phyloP scores from a whole-genome alignment of 2,329 filamentous ascomycete genomes.

The Colletotrichum phormii region DNA sequence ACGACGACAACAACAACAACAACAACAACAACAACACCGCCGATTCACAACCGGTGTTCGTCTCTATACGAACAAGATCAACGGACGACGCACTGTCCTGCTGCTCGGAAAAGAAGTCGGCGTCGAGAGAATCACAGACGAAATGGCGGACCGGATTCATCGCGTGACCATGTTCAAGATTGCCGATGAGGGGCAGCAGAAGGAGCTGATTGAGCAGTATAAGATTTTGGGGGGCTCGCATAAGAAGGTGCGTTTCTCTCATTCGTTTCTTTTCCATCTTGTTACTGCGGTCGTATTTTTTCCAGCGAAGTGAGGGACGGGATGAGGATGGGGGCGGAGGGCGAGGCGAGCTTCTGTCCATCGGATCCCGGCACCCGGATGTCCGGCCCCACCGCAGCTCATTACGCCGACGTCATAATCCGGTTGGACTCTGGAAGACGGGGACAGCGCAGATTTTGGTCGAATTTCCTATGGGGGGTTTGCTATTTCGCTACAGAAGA shows the following conservation, averaged over 20 bases:
- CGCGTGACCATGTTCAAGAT: slow-evolving; percentile 67
- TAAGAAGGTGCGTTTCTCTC: slow-evolving; percentile 52
- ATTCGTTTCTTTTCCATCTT: background rate
- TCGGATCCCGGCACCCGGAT: background rate
- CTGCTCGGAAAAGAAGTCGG: background rate
- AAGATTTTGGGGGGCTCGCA: slow-evolving; percentile 52
- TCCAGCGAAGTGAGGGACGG: too few species aligned
- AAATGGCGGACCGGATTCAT: slow-evolving; percentile 58
- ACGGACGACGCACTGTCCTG: background rate
- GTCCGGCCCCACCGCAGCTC: background rate
- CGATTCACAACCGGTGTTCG: background rate
- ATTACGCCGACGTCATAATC: background rate
- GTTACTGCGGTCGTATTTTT: too few species aligned
- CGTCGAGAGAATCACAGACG: slow-evolving; percentile 22
- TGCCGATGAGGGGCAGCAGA: slow-evolving; percentile 55
- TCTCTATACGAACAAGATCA: background rate
- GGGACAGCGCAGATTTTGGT: background rate
- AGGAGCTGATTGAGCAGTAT: slow-evolving; percentile 59
- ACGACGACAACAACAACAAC: too few species aligned
- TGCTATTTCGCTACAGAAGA: too few species aligned
- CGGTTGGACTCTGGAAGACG: background rate
- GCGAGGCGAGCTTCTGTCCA: background rate
- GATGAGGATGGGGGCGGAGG: background rate
- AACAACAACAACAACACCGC: background rate
- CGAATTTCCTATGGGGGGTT: too few species aligned